Evolutionary conservation across 2,329 filamentous ascomycete genomes (phyloP), one percentile per base, ranked within the genome.

Genomic region (Aspergillus tamarii): DNA sequence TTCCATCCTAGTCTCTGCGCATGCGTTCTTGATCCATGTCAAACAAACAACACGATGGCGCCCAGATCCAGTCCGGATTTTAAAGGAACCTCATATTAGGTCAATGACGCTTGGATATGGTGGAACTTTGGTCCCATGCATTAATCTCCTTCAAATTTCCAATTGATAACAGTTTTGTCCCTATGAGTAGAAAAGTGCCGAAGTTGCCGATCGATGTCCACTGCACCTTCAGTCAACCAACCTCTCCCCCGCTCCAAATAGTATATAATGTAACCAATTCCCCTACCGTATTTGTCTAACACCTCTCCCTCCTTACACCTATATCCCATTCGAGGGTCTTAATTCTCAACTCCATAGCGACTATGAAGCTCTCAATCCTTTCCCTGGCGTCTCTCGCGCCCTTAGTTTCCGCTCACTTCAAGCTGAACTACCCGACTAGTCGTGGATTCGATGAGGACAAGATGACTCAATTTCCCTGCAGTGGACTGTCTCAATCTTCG

Each of bases 351-450:
- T 62, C 36, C 58, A 52, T 12, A 32, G 16, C 32, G 1, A 68
- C 30, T 26, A 77, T 76, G 76, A 73, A 75, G 64, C 60, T 78
- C 61, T 70, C 81, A 53, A 63, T 75, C 55, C 58, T 75, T 57
- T 63, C 76, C 43, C 73, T 81, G 59, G 71, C 81, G 65, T 72
- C 77, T 59, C 73, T 84, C 61, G 74, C 81, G 54, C 78, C 83
- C 61, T 68, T 84, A 53, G 77, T 79, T 21, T 76, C 83, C 46
- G 86, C 85, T 19, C 87, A 89, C 72, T 88, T 87, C 78, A 72
- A 80, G 4, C 80, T 89, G 74, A 73, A 80, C 41, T 87, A 82
- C 66, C 87, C 87, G 12, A 65, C 77, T 19, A 73, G 78, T 64
- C 83, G 86, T 60, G 85, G 84, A 32, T 81, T 80, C 70, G 70